Evolutionary conservation across 768 basidiomycete genomes (phyloP).

Genomic region (Lactarius akahatsu): DNA sequence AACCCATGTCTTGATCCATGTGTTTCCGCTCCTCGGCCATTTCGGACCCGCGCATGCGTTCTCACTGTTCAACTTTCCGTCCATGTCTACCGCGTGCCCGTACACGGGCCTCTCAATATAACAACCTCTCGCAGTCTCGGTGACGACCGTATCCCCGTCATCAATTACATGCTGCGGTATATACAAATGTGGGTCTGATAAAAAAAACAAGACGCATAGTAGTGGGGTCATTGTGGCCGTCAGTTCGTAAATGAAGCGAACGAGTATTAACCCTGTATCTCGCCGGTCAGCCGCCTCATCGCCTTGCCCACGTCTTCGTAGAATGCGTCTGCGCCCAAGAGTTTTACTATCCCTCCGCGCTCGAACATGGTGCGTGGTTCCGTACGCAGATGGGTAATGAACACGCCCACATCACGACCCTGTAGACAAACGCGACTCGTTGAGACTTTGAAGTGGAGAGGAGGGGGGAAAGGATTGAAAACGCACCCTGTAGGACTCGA

Average conservation of each 20-base stretch:
- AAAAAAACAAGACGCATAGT: not conserved
- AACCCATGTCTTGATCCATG: no score
- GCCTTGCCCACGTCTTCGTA: constrained; percentile 46
- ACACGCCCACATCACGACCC: constrained; percentile 46
- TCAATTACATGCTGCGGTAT: not conserved
- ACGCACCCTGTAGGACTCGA: constrained; percentile 72
- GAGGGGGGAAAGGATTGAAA: not conserved
- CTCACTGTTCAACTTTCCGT: no score
- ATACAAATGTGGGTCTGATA: not conserved
- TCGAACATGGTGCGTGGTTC: constrained; percentile 42
- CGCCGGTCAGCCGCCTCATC: constrained; percentile 40
- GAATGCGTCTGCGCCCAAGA: constrained; percentile 47
- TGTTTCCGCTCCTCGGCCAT: no score
- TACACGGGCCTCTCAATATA: no score
- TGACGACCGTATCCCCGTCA: not conserved
- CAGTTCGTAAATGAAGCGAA: not conserved
- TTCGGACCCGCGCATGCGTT: no score
- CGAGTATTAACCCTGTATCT: not conserved
- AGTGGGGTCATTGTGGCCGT: not conserved
- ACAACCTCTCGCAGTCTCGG: not conserved
- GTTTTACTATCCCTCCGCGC: constrained; percentile 43
- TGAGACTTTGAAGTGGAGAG: not conserved
- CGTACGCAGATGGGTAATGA: constrained; percentile 47
- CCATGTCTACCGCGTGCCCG: no score
- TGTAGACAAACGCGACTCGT: constrained; percentile 28